Evolutionary conservation across 2,329 filamentous ascomycete genomes (phyloP).

Genomic region (Cytospora chrysosperma): DNA sequence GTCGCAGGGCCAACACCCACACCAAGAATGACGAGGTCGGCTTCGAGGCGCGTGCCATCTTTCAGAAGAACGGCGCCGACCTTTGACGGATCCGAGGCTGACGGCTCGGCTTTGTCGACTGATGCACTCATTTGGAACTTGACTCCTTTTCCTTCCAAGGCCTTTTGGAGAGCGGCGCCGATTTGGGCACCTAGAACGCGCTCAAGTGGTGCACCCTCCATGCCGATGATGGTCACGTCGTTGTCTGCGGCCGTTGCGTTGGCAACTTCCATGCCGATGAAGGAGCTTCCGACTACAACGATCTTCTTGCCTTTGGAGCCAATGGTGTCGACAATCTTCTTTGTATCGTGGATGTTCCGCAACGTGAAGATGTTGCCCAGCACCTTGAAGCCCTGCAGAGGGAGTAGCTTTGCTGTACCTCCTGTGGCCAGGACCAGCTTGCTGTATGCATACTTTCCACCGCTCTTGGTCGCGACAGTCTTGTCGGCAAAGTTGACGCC

Average conservation of each 20-base stretch:
- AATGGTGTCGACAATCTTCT: slow-evolving; percentile 75
- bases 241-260: slow-evolving; percentile 80
- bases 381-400: slow-evolving; percentile 81
- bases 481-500: slow-evolving; percentile 74
- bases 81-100: slow-evolving; percentile 61
- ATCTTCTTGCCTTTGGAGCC: slow-evolving; percentile 87
- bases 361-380: slow-evolving; percentile 86
- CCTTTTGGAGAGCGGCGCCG: slow-evolving; percentile 74
- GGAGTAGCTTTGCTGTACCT: slow-evolving; percentile 71
- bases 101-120: slow-evolving; percentile 80
- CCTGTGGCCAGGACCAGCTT: slow-evolving; percentile 92
- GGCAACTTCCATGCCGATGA: slow-evolving; percentile 98
- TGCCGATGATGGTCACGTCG: slow-evolving; percentile 80
- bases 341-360: slow-evolving; percentile 72
- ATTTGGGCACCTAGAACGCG: slow-evolving; percentile 80
- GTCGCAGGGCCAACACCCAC: slow-evolving; percentile 88
- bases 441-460: slow-evolving; percentile 71
- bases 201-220: slow-evolving; percentile 83
- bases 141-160: slow-evolving; percentile 81
- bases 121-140: slow-evolving; percentile 81
- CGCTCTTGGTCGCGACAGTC: slow-evolving; percentile 71
- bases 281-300: slow-evolving; percentile 87
- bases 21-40: slow-evolving; percentile 88
- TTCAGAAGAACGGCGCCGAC: slow-evolving; percentile 82
- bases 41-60: slow-evolving; percentile 79